A percentile compares a stretch with the other conserved stretches of the same genome.
These are phyloP conservation scores for Penicillium malachiteum DNA, from an alignment of 495 filamentous ascomycete species.

Conservation along the genomic window DNA sequence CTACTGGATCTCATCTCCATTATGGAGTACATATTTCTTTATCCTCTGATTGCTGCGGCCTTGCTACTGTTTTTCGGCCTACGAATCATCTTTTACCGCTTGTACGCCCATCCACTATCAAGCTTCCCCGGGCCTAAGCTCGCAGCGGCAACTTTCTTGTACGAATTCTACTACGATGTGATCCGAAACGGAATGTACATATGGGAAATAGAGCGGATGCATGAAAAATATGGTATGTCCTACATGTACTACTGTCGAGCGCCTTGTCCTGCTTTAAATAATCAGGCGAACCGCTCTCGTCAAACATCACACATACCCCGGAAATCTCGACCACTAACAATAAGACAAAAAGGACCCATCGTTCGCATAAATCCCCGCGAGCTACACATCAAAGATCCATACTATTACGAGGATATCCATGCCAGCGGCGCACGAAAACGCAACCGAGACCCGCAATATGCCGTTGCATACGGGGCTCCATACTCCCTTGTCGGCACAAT, in stretches of 20 bases:
- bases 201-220: constrained; percentile 47
- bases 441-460: constrained; percentile 1
- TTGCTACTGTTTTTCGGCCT: constrained; percentile 3
- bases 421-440: background rate
- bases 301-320: background rate
- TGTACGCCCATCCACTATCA: constrained; percentile 39
- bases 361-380: constrained; percentile 7
- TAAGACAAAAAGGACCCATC: background rate
- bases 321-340: background rate
- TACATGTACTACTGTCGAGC: too few species aligned
- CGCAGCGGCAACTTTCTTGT: constrained; percentile 41
- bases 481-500: constrained; percentile 3
- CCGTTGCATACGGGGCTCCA: background rate
- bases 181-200: constrained; percentile 44
- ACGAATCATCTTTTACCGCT: constrained; percentile 26
- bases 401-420: constrained; percentile 5
- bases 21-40: constrained; percentile 12
- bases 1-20: background rate
- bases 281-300: background rate
- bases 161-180: constrained; percentile 54
- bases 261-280: background rate
- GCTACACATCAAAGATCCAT: constrained; percentile 5
- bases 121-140: constrained; percentile 50
- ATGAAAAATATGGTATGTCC: constrained; percentile 39
- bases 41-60: background rate